Percentiles rank a stretch among this genome's conserved stretches.
phyloP scores from a whole-genome alignment of 2,329 filamentous ascomycete species.

The Coniochaeta sp. region DNA sequence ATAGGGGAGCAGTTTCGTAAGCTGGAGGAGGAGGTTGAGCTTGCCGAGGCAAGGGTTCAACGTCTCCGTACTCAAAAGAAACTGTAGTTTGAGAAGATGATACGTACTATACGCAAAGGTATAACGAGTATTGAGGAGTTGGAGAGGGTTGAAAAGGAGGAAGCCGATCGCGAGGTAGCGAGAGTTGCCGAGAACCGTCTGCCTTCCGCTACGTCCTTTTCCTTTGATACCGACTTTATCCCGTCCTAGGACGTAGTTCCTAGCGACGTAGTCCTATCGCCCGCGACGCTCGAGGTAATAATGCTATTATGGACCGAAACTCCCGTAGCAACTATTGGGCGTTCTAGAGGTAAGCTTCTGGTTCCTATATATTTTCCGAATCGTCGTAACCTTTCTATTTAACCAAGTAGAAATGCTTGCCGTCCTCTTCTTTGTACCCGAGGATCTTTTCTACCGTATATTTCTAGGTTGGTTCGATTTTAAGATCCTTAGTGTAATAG shows the following conservation, averaged over 20 bases:
- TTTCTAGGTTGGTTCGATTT: neutral
- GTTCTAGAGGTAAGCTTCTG: neutral
- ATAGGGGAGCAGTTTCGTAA: no score
- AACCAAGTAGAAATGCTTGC: neutral
- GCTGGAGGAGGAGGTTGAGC: neutral
- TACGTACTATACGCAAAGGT: neutral
- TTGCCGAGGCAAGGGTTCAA: neutral
- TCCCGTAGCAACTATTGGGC: neutral
- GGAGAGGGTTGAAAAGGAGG: neutral
- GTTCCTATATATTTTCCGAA: neutral
- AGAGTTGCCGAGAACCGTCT: neutral
- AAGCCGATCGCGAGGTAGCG: neutral
- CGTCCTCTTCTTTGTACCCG: neutral
- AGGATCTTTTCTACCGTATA: neutral
- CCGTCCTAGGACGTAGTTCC: neutral
- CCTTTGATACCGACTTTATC: neutral
- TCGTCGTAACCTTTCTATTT: neutral
- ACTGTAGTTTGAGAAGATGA: neutral
- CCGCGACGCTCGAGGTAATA: neutral
- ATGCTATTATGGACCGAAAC: neutral
- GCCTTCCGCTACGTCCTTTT: neutral
- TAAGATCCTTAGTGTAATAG: neutral
- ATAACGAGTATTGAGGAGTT: neutral
- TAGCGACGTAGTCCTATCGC: neutral
- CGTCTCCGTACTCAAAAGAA: neutral